Conservation (phyloP, 2,329 filamentous ascomycete species). For the Penicillium corylophilum region DNA sequence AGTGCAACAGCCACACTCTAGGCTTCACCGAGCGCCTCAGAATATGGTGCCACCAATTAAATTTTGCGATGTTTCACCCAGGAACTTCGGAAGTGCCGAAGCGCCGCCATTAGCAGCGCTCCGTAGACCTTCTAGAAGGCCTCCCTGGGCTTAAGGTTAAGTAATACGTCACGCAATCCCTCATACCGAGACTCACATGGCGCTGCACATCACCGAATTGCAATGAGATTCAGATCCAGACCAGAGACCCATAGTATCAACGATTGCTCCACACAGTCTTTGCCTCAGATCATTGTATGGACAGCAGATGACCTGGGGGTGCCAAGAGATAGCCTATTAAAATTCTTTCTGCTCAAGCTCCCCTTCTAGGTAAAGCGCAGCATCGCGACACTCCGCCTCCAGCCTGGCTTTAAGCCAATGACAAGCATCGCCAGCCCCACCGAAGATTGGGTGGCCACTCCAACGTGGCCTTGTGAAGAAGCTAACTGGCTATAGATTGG, state of each 20-base stretch:
- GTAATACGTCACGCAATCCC: not conserved
- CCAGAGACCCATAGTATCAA: not conserved
- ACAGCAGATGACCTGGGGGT: not conserved
- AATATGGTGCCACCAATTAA: not conserved
- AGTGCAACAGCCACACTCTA: not conserved
- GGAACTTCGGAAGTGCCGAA: not conserved
- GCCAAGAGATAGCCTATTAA: conserved; percentile 2
- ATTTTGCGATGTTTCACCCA: not conserved
- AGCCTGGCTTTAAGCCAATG: conserved; percentile 18
- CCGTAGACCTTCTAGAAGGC: not conserved
- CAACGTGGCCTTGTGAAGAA: not conserved
- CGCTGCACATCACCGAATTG: not conserved
- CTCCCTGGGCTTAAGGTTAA: not conserved
- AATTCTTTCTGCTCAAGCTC: conserved; percentile 36
- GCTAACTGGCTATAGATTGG: conserved; percentile 20
- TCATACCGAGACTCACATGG: not conserved
- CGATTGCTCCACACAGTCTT: not conserved
- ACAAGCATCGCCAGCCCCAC: conserved; percentile 8
- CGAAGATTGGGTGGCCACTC: conserved; percentile 7
- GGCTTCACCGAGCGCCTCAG: not conserved
- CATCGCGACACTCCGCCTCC: conserved; percentile 12
- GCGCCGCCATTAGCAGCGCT: not conserved
- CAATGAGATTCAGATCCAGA: not conserved
- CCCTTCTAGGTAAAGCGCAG: conserved; percentile 33
- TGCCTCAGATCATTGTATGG: not conserved